These are phyloP conservation scores for Plasmodium sp. DNA, from an alignment of 169 alveolate genomes.

Conservation along the genomic window DNA sequence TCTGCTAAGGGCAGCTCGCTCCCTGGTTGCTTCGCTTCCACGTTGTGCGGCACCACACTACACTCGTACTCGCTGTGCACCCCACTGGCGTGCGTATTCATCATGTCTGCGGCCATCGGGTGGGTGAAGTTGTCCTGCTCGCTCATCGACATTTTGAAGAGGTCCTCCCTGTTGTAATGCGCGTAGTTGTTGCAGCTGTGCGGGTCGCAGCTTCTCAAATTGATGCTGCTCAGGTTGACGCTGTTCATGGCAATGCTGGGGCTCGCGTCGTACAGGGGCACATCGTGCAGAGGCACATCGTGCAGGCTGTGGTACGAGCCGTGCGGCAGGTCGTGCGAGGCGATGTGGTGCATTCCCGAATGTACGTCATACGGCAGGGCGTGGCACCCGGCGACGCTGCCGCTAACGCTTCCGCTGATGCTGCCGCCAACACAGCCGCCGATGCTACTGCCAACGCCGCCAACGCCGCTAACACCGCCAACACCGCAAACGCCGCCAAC, in stretches of 20 bases:
- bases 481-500: background rate
- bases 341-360: background rate
- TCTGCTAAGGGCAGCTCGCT: background rate
- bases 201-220: no score
- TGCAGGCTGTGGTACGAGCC: background rate
- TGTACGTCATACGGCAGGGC: background rate
- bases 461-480: no score
- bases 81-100: background rate
- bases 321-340: background rate
- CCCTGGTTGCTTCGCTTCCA: background rate
- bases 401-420: background rate
- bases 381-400: background rate
- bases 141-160: background rate
- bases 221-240: background rate
- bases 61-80: background rate
- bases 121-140: background rate
- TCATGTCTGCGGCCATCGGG: background rate
- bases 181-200: background rate
- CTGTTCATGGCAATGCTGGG: background rate
- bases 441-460: background rate
- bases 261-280: background rate
- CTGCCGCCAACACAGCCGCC: no score
- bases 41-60: background rate
- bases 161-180: background rate
- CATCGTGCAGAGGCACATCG: background rate